These are phyloP conservation scores for Zygosaccharomyces siamensis DNA, from an alignment of 805 yeast genomes.

Conservation along the genomic window DNA sequence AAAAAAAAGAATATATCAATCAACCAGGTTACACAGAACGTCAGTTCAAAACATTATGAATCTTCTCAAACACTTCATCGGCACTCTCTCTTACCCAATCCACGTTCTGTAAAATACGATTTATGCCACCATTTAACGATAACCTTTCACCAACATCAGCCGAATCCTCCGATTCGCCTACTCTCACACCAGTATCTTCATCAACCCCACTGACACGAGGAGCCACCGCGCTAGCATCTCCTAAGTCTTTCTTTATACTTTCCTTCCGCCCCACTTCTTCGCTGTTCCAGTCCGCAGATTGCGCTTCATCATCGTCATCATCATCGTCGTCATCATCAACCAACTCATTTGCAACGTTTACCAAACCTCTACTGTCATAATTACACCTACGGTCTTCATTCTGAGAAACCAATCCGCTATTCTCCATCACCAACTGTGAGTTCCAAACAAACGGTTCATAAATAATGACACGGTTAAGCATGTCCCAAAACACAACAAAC, in stretches of 20 bases:
- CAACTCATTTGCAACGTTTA: background rate
- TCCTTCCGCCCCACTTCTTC: background rate
- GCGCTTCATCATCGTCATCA: background rate
- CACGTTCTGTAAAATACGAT: constrained; percentile 27
- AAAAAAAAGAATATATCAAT: background rate
- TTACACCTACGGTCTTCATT: constrained; percentile 6
- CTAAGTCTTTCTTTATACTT: background rate
- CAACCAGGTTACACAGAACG: background rate
- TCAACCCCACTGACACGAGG: background rate
- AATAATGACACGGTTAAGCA: constrained; percentile 9
- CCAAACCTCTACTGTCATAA: background rate
- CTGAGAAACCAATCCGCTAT: constrained; percentile 10
- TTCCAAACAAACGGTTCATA: constrained; percentile 14
- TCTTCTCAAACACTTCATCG: constrained; percentile 35
- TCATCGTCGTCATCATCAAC: background rate
- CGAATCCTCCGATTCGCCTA: background rate
- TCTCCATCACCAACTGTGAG: constrained; percentile 10
- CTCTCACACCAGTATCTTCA: background rate
- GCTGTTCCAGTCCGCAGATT: too few species aligned
- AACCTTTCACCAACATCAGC: background rate
- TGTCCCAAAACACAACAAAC: constrained; percentile 11
- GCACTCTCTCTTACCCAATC: constrained; percentile 35
- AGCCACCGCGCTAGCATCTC: background rate
- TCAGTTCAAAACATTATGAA: constrained; percentile 27
- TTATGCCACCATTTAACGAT: constrained; percentile 8